Conservation (phyloP, 1,284 basidiomycete genomes). For the Melampsora americana region DNA sequence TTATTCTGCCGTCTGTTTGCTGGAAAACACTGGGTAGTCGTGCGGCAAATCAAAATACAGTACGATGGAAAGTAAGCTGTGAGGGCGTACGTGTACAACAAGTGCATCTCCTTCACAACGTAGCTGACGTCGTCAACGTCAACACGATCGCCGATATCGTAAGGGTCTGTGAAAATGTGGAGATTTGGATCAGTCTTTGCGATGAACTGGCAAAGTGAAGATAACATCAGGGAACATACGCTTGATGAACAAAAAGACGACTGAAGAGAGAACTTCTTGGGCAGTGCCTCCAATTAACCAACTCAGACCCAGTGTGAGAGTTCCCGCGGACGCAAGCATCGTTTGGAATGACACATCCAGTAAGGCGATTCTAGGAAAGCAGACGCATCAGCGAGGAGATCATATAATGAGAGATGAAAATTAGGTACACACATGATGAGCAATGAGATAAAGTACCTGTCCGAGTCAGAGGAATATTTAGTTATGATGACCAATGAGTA, state of each 20-base stretch:
- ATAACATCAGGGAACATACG: slow-evolving; percentile 47
- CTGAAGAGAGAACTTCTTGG: slow-evolving; percentile 61
- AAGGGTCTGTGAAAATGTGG: slow-evolving; percentile 62
- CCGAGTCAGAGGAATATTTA: not conserved
- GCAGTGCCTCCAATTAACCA: slow-evolving; percentile 77
- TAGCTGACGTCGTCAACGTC: slow-evolving; percentile 62
- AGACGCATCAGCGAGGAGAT: not conserved
- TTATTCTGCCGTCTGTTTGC: slow-evolving; percentile 57
- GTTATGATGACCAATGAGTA: too few relatives aligned
- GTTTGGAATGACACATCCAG: slow-evolving; percentile 51
- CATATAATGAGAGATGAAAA: not conserved
- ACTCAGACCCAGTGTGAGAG: slow-evolving; percentile 75
- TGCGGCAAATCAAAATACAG: not conserved
- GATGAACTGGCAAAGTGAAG: too few relatives aligned
- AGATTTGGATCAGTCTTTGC: not conserved
- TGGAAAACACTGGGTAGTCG: slow-evolving; percentile 54
- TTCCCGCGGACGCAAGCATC: slow-evolving; percentile 64
- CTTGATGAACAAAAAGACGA: slow-evolving; percentile 81
- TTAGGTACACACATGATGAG: slow-evolving; percentile 47
- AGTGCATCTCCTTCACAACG: slow-evolving; percentile 80
- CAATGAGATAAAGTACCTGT: slow-evolving; percentile 47
- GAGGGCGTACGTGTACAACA: slow-evolving; percentile 65
- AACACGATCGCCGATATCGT: slow-evolving; percentile 81
- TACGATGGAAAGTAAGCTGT: slow-evolving; percentile 29
- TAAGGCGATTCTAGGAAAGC: slow-evolving; percentile 46